Conservation (phyloP, 169 alveolate species). For the Theileria equi region DNA sequence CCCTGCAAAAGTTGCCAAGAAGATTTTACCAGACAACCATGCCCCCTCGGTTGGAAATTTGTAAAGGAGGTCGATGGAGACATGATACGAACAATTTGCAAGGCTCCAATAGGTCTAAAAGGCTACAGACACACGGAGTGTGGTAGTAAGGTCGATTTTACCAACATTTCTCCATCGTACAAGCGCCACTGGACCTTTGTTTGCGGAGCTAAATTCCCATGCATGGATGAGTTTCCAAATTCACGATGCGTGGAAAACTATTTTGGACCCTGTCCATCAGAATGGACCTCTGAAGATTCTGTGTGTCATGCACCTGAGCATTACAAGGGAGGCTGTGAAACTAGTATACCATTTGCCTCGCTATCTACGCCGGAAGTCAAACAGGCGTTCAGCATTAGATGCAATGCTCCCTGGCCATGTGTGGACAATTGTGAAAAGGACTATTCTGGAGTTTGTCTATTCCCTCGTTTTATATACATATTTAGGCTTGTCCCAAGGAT, state of each 20-base stretch:
- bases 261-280: constrained; percentile 62
- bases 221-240: constrained; percentile 28
- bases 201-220: constrained; percentile 67
- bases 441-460: constrained; percentile 14
- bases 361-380: constrained; percentile 42
- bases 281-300: constrained; percentile 56
- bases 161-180: constrained; percentile 58
- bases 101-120: constrained; percentile 46
- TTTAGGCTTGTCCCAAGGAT: constrained; percentile 48
- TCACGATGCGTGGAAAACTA: constrained; percentile 50
- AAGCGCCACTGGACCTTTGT: constrained; percentile 66
- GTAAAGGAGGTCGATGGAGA: constrained; percentile 32
- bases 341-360: constrained; percentile 22
- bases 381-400: constrained; percentile 49
- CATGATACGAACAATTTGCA: constrained; percentile 40
- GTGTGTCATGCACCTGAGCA: constrained; percentile 66
- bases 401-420: constrained; percentile 76
- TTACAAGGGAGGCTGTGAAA: constrained; percentile 66
- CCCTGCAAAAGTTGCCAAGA: constrained; percentile 46
- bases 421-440: constrained; percentile 64
- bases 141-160: constrained; percentile 64
- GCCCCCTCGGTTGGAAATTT: constrained; percentile 71
- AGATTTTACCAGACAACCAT: constrained; percentile 61
- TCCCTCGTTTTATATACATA: background rate
- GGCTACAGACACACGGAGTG: constrained; percentile 44